Evolutionary conservation across 176 grass and related monocot genomes (phyloP).

Genomic region (Aegilops umbellulata): DNA sequence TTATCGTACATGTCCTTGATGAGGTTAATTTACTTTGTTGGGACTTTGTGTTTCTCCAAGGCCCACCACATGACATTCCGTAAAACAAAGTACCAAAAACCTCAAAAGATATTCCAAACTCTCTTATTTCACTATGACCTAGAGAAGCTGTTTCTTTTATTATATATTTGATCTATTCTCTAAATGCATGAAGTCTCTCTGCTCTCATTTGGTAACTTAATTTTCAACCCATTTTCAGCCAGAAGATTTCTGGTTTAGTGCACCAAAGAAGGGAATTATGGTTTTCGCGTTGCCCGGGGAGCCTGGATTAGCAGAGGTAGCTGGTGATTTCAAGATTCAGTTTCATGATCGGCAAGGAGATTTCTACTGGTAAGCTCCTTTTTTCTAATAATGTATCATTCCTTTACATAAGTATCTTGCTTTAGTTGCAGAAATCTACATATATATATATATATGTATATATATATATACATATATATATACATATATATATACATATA

Average conservation of each 20-base stretch:
- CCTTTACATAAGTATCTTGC: not conserved
- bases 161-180: slow-evolving; percentile 10
- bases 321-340: slow-evolving; percentile 95
- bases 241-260: slow-evolving; percentile 99
- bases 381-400: slow-evolving; percentile 21
- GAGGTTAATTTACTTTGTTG: too few relatives aligned
- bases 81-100: not conserved
- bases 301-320: slow-evolving; percentile 81
- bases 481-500: not conserved
- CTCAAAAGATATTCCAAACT: not conserved
- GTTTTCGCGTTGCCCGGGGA: slow-evolving; percentile 97
- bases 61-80: too few relatives aligned
- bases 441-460: not conserved
- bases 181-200: not conserved
- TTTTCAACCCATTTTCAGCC: slow-evolving; percentile 70
- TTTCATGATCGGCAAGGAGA: slow-evolving; percentile 97
- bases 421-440: slow-evolving; percentile 6
- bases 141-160: slow-evolving; percentile 8
- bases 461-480: not conserved
- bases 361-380: slow-evolving; percentile 83
- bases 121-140: slow-evolving; percentile 20
- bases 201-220: slow-evolving; percentile 19
- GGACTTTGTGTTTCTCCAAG: too few relatives aligned
- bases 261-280: slow-evolving; percentile 97
- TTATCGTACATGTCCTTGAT: too few relatives aligned